These are phyloP conservation scores for Myxozyma mucilagina DNA, from an alignment of 805 yeast species.

Conservation along the genomic window DNA sequence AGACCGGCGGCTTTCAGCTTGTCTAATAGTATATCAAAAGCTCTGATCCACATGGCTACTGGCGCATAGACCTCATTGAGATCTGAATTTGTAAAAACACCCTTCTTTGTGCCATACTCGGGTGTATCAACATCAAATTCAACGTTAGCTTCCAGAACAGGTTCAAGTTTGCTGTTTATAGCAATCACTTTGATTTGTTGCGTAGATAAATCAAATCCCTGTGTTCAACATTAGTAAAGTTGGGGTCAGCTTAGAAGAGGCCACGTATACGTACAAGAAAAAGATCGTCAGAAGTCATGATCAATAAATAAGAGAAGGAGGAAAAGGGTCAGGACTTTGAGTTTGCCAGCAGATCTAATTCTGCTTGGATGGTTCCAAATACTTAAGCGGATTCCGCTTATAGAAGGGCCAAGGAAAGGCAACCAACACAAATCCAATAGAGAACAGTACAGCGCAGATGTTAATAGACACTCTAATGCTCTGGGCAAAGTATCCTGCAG, in stretches of 20 bases:
- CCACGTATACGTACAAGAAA: conserved; percentile 5
- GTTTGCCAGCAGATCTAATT: conserved; percentile 24
- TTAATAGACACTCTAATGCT: conserved; percentile 46
- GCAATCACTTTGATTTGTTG: conserved; percentile 82
- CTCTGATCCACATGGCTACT: conserved; percentile 87
- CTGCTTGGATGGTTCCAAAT: conserved; percentile 42
- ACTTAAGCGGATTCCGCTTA: conserved; percentile 51
- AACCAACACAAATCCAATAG: conserved; percentile 43
- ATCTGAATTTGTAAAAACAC: conserved; percentile 59
- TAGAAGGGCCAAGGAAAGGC: conserved; percentile 63
- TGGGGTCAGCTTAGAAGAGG: not conserved
- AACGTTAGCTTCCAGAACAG: conserved; percentile 59
- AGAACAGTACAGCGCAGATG: conserved; percentile 44
- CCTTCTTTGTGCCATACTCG: conserved; percentile 66
- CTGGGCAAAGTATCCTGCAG: conserved; percentile 52
- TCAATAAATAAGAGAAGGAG: conserved; percentile 7
- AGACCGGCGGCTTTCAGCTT: conserved; percentile 50
- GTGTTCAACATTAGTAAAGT: conserved; percentile 35
- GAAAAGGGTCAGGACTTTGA: conserved; percentile 2
- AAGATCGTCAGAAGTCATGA: conserved; percentile 28
- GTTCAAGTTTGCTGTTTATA: conserved; percentile 54
- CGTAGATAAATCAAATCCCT: conserved; percentile 87
- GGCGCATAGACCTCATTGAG: conserved; percentile 72
- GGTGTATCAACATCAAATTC: conserved; percentile 70
- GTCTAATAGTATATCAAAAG: conserved; percentile 63